phyloP scores from a whole-genome alignment of 2,329 filamentous ascomycete genomes.

The Fusarium sp. region DNA sequence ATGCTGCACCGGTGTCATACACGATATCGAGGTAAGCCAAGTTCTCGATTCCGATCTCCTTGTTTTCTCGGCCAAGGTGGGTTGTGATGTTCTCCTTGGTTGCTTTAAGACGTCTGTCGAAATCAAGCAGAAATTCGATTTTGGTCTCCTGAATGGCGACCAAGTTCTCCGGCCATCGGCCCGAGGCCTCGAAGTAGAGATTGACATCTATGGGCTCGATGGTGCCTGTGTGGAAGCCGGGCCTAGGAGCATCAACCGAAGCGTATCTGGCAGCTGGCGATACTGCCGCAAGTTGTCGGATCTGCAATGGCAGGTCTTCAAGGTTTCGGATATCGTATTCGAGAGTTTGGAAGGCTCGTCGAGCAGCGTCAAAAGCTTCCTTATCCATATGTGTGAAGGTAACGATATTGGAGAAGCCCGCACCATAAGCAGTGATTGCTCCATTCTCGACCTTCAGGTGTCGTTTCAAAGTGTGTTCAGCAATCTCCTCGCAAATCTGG shows the following conservation, averaged over 20 bases:
- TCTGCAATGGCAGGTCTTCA: conserved; percentile 86
- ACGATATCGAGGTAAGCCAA: conserved; percentile 84
- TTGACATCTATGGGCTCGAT: conserved; percentile 77
- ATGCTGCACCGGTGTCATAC: conserved; percentile 77
- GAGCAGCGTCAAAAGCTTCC: conserved; percentile 74
- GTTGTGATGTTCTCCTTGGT: conserved; percentile 70
- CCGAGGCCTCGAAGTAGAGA: conserved; percentile 92
- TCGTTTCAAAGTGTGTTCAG: conserved; percentile 74
- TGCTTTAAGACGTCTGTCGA: conserved; percentile 76
- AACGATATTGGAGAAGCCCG: conserved; percentile 63
- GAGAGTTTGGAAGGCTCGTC: conserved; percentile 76
- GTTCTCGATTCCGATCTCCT: conserved; percentile 75
- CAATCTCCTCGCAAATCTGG: conserved; percentile 82
- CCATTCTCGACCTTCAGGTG: conserved; percentile 73
- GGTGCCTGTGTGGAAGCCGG: conserved; percentile 58
- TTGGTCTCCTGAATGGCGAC: conserved; percentile 94
- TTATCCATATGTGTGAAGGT: conserved; percentile 61
- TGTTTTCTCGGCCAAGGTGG: conserved; percentile 84
- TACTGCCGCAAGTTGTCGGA: conserved; percentile 81
- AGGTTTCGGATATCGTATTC: conserved; percentile 82
- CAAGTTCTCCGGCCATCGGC: conserved; percentile 92
- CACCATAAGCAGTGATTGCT: conserved; percentile 64
- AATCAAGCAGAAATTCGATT: conserved; percentile 84
- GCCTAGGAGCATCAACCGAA: conserved; percentile 61
- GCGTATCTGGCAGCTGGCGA: conserved; percentile 80